These are phyloP conservation scores for Rhodamnia rubescens DNA, from an alignment of 345 rosid species.

Conservation along the genomic window DNA sequence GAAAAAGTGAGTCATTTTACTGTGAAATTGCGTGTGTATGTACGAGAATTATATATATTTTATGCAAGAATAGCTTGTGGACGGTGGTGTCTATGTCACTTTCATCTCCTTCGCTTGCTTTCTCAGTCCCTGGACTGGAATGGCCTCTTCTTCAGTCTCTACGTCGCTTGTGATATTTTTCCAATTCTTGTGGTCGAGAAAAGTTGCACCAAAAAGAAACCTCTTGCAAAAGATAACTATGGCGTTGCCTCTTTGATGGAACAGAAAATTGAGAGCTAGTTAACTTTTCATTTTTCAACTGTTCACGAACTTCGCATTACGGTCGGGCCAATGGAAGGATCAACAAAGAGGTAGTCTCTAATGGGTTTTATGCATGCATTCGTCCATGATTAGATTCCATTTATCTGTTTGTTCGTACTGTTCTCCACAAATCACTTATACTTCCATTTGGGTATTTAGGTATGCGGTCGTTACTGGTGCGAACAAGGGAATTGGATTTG, in stretches of 20 bases:
- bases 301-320: not conserved
- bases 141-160: too few relatives aligned
- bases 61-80: too few relatives aligned
- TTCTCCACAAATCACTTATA: not conserved
- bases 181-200: too few relatives aligned
- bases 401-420: not conserved
- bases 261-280: not conserved
- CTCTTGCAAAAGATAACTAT: not conserved
- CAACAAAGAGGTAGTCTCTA: not conserved
- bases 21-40: not conserved
- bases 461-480: constrained; percentile 6
- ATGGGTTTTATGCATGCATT: not conserved
- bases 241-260: not conserved
- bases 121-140: too few relatives aligned
- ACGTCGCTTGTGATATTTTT: too few relatives aligned
- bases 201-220: not conserved
- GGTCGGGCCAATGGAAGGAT: not conserved
- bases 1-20: not conserved
- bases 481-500: constrained; percentile 9
- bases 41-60: not conserved
- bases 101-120: too few relatives aligned
- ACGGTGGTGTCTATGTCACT: too few relatives aligned
- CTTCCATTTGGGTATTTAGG: not conserved
- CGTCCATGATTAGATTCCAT: not conserved
- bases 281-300: not conserved